Evolutionary conservation across 495 filamentous ascomycete genomes (phyloP).

Genomic region (Podospora appendiculata): DNA sequence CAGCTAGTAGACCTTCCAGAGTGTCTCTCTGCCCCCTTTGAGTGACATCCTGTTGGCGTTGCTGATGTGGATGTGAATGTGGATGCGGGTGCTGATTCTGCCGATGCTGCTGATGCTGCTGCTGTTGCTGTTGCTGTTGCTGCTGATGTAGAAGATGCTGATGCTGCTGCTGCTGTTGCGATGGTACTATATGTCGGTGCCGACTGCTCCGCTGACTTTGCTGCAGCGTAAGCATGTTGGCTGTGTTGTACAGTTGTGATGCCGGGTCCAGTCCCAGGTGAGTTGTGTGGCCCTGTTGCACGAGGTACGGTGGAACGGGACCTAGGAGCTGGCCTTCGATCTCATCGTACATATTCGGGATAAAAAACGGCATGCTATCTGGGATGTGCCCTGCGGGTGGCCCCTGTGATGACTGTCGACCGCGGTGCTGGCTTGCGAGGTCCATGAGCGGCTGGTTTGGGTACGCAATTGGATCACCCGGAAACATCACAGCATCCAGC

Average conservation of each 20-base stretch:
- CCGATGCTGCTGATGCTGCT: slow-evolving; percentile 7
- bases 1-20: slow-evolving; percentile 31
- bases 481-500: slow-evolving; percentile 86
- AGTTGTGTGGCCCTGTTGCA: slow-evolving; percentile 23
- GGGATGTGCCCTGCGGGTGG: slow-evolving; percentile 8
- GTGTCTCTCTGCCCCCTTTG: slow-evolving; percentile 20
- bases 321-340: slow-evolving; percentile 41
- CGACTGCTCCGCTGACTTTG: slow-evolving; percentile 9
- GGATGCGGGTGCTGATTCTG: slow-evolving; percentile 13
- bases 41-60: background rate
- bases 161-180: slow-evolving; percentile 4
- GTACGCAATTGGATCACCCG: slow-evolving; percentile 83
- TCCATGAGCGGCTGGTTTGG: slow-evolving; percentile 73
- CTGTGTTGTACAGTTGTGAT: slow-evolving; percentile 27
- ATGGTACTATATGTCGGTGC: too few species aligned
- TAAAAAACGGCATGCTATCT: slow-evolving; percentile 32
- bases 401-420: slow-evolving; percentile 10
- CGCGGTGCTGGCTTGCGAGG: slow-evolving; percentile 24
- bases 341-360: slow-evolving; percentile 35
- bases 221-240: slow-evolving; percentile 15
- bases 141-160: slow-evolving; percentile 7
- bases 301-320: slow-evolving; percentile 37
- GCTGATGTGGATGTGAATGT: slow-evolving; percentile 18
- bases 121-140: slow-evolving; percentile 7
- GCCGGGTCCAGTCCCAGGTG: slow-evolving; percentile 29